Conservation (phyloP, 2,329 filamentous ascomycete species). For the Diaporthe helianthi region DNA sequence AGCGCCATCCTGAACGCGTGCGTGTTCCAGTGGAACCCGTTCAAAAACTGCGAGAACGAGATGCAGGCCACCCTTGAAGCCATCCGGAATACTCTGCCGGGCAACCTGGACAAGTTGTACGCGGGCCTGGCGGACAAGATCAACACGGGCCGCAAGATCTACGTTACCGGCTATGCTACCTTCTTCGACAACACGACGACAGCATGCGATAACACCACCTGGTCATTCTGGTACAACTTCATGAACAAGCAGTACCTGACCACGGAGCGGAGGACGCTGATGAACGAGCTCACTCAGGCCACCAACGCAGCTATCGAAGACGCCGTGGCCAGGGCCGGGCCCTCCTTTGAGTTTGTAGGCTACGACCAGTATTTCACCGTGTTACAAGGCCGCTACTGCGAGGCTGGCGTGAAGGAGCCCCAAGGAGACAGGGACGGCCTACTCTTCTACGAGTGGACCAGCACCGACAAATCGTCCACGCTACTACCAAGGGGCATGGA, state of each 20-base stretch:
- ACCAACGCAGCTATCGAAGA: constrained; percentile 6
- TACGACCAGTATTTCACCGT: constrained; percentile 20
- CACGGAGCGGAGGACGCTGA: neutral
- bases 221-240: constrained; percentile 8
- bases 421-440: neutral
- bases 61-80: neutral
- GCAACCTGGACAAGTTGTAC: constrained; percentile 3
- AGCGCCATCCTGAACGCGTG: constrained; percentile 6
- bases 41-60: neutral
- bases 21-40: constrained; percentile 12
- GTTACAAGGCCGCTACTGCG: constrained; percentile 4
- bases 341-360: neutral
- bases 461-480: neutral
- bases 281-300: neutral
- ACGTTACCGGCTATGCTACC: constrained; percentile 4
- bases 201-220: neutral
- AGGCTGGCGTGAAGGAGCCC: constrained; percentile 6
- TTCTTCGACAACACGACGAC: constrained; percentile 20
- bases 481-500: constrained; percentile 4
- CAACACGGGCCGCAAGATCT: constrained; percentile 15
- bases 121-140: constrained; percentile 8
- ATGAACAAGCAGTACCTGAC: constrained; percentile 3
- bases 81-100: constrained; percentile 1
- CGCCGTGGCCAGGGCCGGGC: neutral
- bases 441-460: constrained; percentile 15